These are phyloP conservation scores for Naganishia kalamii DNA, from an alignment of 768 basidiomycete species.

Conservation along the genomic window DNA sequence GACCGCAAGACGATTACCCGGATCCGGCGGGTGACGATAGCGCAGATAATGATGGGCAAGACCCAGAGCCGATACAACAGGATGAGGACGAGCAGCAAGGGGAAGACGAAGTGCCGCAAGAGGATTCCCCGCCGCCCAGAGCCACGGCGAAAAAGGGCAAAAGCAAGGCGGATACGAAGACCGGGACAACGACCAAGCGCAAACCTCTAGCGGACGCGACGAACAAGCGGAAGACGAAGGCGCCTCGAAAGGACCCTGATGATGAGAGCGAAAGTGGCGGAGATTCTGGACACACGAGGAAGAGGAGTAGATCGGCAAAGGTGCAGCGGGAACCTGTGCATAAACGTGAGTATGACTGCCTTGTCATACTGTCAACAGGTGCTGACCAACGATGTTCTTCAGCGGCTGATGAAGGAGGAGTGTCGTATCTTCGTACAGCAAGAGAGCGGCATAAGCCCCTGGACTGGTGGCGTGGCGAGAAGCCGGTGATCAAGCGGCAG, in stretches of 20 bases:
- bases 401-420: slow-evolving; percentile 27
- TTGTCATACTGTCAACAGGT: slow-evolving; percentile 16
- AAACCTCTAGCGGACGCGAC: slow-evolving; percentile 5
- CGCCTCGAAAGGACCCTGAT: background rate
- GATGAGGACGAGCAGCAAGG: slow-evolving; percentile 21
- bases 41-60: slow-evolving; percentile 6
- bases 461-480: slow-evolving; percentile 90
- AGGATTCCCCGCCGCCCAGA: slow-evolving; percentile 14
- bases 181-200: background rate
- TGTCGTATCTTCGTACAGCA: slow-evolving; percentile 56
- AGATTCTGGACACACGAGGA: background rate
- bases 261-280: background rate
- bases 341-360: background rate
- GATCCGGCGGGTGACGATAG: background rate
- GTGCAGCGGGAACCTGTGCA: background rate
- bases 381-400: background rate
- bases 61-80: slow-evolving; percentile 19
- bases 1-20: background rate
- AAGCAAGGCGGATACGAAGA: slow-evolving; percentile 16
- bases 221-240: background rate
- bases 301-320: background rate
- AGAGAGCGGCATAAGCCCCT: slow-evolving; percentile 68
- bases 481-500: slow-evolving; percentile 62
- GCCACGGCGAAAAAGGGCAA: slow-evolving; percentile 23
- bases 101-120: too few relatives aligned